Percentiles rank a stretch among this genome's conserved stretches.
phyloP scores from a whole-genome alignment of 2,329 filamentous ascomycete genomes.

The Pseudovirgaria hyperparasitica region DNA sequence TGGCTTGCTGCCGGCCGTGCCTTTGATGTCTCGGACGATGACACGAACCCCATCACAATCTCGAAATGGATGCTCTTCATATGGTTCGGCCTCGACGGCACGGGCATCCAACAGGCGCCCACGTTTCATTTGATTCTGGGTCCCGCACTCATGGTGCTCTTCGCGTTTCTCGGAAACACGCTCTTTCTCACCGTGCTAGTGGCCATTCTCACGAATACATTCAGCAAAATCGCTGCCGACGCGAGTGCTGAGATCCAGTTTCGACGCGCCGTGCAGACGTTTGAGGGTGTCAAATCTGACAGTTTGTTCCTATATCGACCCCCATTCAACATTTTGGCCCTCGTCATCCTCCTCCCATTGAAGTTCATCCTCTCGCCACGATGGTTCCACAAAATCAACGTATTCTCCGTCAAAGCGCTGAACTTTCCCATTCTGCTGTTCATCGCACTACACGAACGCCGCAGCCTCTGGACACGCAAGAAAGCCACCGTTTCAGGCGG shows the following conservation, averaged over 20 bases:
- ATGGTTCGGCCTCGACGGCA: constrained; percentile 76
- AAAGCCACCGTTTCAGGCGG: constrained; percentile 18
- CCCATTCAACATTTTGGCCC: constrained; percentile 70
- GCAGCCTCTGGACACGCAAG: constrained; percentile 49
- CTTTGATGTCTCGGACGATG: constrained; percentile 15
- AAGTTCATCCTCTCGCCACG: constrained; percentile 67
- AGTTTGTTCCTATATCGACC: constrained; percentile 73
- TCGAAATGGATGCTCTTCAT: constrained; percentile 90
- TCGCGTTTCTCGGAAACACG: constrained; percentile 76
- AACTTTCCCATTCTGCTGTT: constrained; percentile 64
- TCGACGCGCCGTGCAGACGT: constrained; percentile 65
- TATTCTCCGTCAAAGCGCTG: constrained; percentile 58
- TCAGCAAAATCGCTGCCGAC: constrained; percentile 63
- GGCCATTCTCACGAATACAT: constrained; percentile 76
- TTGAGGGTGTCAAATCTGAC: constrained; percentile 77
- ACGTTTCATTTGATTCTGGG: constrained; percentile 72
- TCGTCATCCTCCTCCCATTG: constrained; percentile 61
- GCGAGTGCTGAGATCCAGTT: constrained; percentile 76
- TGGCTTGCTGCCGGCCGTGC: constrained; percentile 49
- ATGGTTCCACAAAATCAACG: constrained; percentile 87
- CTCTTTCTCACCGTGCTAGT: constrained; percentile 82
- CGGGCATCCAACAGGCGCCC: constrained; percentile 41
- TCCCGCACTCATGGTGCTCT: constrained; percentile 67
- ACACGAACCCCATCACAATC: constrained; percentile 49
- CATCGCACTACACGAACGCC: constrained; percentile 59